Conservation (phyloP, 768 basidiomycete species). For the Phlegmacium glaucopus region DNA sequence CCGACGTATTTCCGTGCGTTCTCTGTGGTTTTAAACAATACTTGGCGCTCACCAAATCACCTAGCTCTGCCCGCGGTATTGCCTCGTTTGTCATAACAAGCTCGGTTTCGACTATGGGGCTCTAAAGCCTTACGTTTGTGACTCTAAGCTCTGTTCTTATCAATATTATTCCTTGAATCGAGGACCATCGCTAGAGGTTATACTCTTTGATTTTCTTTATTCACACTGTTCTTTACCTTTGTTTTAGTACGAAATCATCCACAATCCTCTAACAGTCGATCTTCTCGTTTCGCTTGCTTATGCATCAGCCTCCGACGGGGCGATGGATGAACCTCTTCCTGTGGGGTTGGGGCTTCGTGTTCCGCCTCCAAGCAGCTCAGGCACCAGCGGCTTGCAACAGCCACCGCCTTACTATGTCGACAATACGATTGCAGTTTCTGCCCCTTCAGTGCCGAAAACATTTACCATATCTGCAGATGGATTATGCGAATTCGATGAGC, state of each 20-base stretch:
- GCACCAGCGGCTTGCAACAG: neutral
- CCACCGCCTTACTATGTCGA: too few relatives aligned
- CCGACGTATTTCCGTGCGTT: slow-evolving; percentile 54
- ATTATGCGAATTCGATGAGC: slow-evolving; percentile 50
- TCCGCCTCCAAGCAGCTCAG: slow-evolving; percentile 26
- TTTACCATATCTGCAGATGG: slow-evolving; percentile 24
- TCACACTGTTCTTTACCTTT: slow-evolving; percentile 1
- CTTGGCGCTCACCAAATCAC: neutral
- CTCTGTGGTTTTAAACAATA: neutral
- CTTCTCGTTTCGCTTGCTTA: slow-evolving; percentile 65
- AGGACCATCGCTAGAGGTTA: slow-evolving; percentile 65
- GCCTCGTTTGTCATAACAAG: slow-evolving; percentile 71
- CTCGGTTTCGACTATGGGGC: slow-evolving; percentile 50
- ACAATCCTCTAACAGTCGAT: slow-evolving; percentile 63
- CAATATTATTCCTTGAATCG: slow-evolving; percentile 65
- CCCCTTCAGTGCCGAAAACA: neutral
- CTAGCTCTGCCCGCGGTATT: slow-evolving; percentile 65
- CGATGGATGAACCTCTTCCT: slow-evolving; percentile 56
- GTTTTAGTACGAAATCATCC: slow-evolving; percentile 62
- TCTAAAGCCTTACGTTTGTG: slow-evolving; percentile 74
- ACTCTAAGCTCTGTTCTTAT: slow-evolving; percentile 60
- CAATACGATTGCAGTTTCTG: neutral
- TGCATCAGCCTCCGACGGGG: slow-evolving; percentile 48
- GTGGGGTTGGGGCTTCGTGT: slow-evolving; percentile 60
- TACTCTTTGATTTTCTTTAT: slow-evolving; percentile 5